Conservation (phyloP, 1,284 basidiomycete species). For the Meira nashicola region DNA sequence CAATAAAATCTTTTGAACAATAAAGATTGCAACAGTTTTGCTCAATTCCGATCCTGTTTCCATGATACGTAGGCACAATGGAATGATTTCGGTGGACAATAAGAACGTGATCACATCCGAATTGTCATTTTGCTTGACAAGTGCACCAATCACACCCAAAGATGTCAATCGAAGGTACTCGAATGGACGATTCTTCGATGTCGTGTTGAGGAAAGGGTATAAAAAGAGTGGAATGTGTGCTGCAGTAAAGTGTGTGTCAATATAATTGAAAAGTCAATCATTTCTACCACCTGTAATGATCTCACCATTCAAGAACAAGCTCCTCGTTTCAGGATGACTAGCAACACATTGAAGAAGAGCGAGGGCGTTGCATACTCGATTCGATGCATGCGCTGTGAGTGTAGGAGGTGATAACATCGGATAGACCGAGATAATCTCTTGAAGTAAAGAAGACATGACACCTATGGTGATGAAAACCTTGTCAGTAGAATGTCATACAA, state of each 20-base stretch:
- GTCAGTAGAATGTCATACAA: neutral
- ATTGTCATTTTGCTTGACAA: slow-evolving; percentile 95
- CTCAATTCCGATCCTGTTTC: slow-evolving; percentile 98
- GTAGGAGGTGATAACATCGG: slow-evolving; percentile 91
- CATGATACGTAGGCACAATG: slow-evolving; percentile 98
- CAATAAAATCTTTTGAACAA: slow-evolving; percentile 97
- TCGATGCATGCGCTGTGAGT: slow-evolving; percentile 95
- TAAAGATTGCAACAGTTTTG: slow-evolving; percentile 99
- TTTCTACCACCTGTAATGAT: neutral
- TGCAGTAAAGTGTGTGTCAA: slow-evolving; percentile 44
- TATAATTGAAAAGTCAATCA: slow-evolving; percentile 8
- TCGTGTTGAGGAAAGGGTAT: slow-evolving; percentile 98
- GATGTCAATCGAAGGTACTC: slow-evolving; percentile 97
- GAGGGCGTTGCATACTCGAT: slow-evolving; percentile 97
- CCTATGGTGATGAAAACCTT: slow-evolving; percentile 61
- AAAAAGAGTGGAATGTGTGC: slow-evolving; percentile 98
- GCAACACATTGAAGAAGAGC: slow-evolving; percentile 94
- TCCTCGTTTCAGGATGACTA: slow-evolving; percentile 48
- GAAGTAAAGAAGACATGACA: slow-evolving; percentile 95
- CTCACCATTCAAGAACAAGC: slow-evolving; percentile 43
- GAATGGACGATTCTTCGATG: slow-evolving; percentile 96
- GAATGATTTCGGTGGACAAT: slow-evolving; percentile 98
- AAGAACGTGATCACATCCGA: slow-evolving; percentile 98
- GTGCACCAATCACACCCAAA: slow-evolving; percentile 93
- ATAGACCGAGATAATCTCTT: slow-evolving; percentile 98